Evolutionary conservation across 2,329 filamentous ascomycete genomes (phyloP), one percentile per base, ranked within the genome.

Genomic region (Triangularia verruculosa): DNA sequence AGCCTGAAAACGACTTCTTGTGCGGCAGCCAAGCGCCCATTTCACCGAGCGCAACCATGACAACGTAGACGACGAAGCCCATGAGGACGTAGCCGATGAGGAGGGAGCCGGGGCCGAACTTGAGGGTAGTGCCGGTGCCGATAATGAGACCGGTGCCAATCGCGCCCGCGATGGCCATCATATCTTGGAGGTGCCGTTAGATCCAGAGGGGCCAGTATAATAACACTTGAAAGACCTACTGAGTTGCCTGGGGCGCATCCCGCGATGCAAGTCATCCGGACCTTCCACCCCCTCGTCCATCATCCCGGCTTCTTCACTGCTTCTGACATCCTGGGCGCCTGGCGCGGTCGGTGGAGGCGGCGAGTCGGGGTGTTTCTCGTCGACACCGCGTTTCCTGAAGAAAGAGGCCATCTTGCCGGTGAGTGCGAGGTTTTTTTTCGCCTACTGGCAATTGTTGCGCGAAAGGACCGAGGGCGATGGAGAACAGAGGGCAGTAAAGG

Each of bases 1-100:
- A 89, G 56, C 86, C 85, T 53, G 86, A 84, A 72, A 89, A 89
- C 64, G 85, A 85, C 71, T 84, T 84, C 61, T 83, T 80, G 63
- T 86, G 76, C 15, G 87, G 87, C 30, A 89, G 74, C 83, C 84
- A 89, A 47, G 87, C 81, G 24, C 86, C 86, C 86, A 89, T 89
- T 71, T 90, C 87, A 57, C 86, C 86, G n/a, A 89, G 81, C 52
- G 84, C 85, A 60, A 83, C 83, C 86, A 89, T 88, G 64, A 89
- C 86, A 24, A 88, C 74, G 73, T 86, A 89, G 64, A 75, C 70
- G 62, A 89, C 85, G 63, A 71, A 64, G 43, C 70, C 79, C 69
- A 83, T 68, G 70, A 83, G 43, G 13, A 74, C 56, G 59, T 80
- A 80, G 4, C 74, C 75, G 56, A 80, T 75, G 0, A 80, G 65